Evolutionary conservation across 495 filamentous ascomycete genomes (phyloP).

Genomic region (Margaritispora aquatica): DNA sequence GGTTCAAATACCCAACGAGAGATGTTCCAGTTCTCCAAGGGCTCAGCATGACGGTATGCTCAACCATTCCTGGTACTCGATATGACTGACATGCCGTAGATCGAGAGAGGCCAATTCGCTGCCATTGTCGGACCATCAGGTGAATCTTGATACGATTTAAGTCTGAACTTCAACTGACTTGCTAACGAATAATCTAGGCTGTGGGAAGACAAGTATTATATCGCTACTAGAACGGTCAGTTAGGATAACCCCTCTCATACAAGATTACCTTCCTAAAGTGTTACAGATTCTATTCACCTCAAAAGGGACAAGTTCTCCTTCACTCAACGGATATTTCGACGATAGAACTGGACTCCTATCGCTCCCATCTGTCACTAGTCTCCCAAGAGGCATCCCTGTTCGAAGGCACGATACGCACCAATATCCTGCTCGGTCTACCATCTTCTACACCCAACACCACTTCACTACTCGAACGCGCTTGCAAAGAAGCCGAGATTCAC

Average conservation of each 20-base stretch:
- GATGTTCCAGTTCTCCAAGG: conserved; percentile 41
- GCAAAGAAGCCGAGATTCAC: conserved; percentile 51
- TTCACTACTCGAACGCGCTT: conserved; percentile 45
- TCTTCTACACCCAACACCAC: conserved; percentile 32
- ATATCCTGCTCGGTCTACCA: conserved; percentile 46
- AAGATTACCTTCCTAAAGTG: conserved; percentile 44
- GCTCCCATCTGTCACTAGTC: conserved; percentile 49
- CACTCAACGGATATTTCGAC: conserved; percentile 40
- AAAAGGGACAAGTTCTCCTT: conserved; percentile 42
- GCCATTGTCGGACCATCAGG: conserved; percentile 65
- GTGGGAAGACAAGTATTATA: conserved; percentile 65
- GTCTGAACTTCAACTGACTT: not conserved
- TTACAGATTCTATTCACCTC: conserved; percentile 50
- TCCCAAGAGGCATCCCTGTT: conserved; percentile 54
- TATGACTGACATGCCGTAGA: conserved; percentile 24
- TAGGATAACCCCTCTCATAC: conserved; percentile 17
- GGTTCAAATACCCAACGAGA: conserved; percentile 53
- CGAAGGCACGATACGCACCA: conserved; percentile 54
- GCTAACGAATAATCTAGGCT: conserved; percentile 34
- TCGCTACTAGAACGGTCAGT: conserved; percentile 45
- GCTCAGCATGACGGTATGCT: conserved; percentile 42
- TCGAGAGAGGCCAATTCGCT: conserved; percentile 56
- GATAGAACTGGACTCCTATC: conserved; percentile 42
- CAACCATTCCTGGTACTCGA: not conserved
- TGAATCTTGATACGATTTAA: conserved; percentile 18